Conservation (phyloP, 345 rosid genomes). For the Gossypium thurberi region DNA sequence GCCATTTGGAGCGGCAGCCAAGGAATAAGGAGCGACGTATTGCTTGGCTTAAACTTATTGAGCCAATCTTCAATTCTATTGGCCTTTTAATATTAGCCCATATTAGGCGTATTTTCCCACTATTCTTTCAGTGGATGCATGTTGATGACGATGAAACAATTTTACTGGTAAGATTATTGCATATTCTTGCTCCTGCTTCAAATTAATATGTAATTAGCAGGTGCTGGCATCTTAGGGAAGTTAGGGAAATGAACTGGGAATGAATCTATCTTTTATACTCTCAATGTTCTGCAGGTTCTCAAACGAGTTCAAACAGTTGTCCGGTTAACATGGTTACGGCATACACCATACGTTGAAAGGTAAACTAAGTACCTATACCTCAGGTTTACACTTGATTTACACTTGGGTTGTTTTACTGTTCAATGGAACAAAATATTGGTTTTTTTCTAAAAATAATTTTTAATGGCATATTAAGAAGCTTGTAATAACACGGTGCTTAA, state of each 20-base stretch:
- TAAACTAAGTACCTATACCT: slow-evolving; percentile 16
- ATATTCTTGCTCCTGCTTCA: background rate
- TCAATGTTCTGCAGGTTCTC: slow-evolving; percentile 57
- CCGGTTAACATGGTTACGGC: slow-evolving; percentile 81
- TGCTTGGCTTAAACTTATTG: slow-evolving; percentile 62
- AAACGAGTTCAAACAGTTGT: slow-evolving; percentile 44
- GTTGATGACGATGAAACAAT: slow-evolving; percentile 76
- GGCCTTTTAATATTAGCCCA: slow-evolving; percentile 76
- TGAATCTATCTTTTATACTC: background rate
- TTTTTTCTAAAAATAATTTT: background rate
- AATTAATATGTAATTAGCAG: background rate
- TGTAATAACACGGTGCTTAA: background rate
- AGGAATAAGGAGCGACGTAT: slow-evolving; percentile 55
- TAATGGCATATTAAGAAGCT: background rate
- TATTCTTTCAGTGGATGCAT: slow-evolving; percentile 82
- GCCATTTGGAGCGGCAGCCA: slow-evolving; percentile 88
- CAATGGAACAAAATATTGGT: background rate
- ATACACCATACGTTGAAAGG: slow-evolving; percentile 65
- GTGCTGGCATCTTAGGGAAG: background rate
- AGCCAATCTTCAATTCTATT: slow-evolving; percentile 51
- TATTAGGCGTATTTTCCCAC: slow-evolving; percentile 66
- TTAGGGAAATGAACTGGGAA: background rate
- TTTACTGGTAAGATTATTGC: slow-evolving; percentile 44
- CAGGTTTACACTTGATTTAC: background rate
- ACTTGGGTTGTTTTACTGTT: background rate